These are phyloP conservation scores for Epichloe sylvatica DNA, from an alignment of 2,329 filamentous ascomycete genomes.

Conservation along the genomic window DNA sequence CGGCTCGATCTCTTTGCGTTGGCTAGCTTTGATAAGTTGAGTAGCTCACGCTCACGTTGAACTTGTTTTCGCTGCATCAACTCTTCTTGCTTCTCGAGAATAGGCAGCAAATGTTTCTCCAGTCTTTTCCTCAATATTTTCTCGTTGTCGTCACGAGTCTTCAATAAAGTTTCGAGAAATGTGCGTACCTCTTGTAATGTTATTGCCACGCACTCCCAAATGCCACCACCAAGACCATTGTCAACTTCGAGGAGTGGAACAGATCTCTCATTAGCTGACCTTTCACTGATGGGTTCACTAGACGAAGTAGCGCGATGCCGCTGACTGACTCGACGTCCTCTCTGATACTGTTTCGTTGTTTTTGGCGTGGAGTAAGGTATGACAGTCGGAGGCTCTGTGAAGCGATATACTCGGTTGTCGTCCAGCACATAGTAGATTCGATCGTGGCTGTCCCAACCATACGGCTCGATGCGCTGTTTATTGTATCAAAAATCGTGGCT, in stretches of 20 bases:
- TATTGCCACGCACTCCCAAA: slow-evolving; percentile 84
- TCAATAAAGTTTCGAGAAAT: slow-evolving; percentile 58
- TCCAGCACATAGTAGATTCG: slow-evolving; percentile 82
- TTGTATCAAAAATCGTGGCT: slow-evolving; percentile 8
- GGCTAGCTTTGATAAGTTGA: slow-evolving; percentile 75
- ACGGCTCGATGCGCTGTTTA: slow-evolving; percentile 56
- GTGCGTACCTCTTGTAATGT: slow-evolving; percentile 61
- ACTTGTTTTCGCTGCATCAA: slow-evolving; percentile 56
- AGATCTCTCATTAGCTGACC: slow-evolving; percentile 15
- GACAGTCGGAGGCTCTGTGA: slow-evolving; percentile 57
- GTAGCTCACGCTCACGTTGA: slow-evolving; percentile 61
- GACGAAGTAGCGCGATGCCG: slow-evolving; percentile 44
- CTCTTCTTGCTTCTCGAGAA: slow-evolving; percentile 67
- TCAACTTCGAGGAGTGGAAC: slow-evolving; percentile 15
- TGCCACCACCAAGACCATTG: slow-evolving; percentile 58
- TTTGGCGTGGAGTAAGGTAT: slow-evolving; percentile 51
- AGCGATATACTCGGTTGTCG: slow-evolving; percentile 82
- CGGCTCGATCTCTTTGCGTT: slow-evolving; percentile 87
- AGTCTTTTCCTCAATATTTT: slow-evolving; percentile 61
- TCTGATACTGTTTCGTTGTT: slow-evolving; percentile 37
- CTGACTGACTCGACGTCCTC: slow-evolving; percentile 54
- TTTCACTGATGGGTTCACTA: slow-evolving; percentile 14
- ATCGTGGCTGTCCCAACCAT: slow-evolving; percentile 80
- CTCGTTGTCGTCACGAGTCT: slow-evolving; percentile 72
- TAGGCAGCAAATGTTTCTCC: slow-evolving; percentile 64